Evolutionary conservation across 768 basidiomycete genomes (phyloP).

Genomic region (Tylopilus plumbeoviolaceoides): DNA sequence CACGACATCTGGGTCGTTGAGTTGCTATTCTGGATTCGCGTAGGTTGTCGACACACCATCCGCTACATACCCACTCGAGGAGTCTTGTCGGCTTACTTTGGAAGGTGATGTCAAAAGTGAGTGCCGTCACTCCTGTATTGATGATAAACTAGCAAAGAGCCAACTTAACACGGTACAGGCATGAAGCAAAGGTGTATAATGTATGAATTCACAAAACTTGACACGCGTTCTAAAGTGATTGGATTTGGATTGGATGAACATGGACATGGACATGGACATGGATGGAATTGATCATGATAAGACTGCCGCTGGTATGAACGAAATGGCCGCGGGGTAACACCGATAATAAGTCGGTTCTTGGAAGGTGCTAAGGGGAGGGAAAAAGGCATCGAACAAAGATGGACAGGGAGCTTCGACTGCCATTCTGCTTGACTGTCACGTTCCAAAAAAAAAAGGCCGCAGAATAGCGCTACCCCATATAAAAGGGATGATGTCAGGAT

Average conservation of each 20-base stretch:
- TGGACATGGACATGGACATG: not conserved
- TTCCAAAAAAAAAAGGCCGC: not conserved
- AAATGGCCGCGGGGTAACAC: not conserved
- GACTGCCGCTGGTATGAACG: conserved; percentile 1
- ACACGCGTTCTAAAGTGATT: not conserved
- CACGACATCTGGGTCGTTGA: not conserved
- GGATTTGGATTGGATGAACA: not conserved
- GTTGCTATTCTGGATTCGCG: not conserved
- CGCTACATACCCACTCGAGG: not conserved
- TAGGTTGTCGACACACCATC: not conserved
- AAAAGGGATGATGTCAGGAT: too few species aligned
- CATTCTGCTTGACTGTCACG: not conserved
- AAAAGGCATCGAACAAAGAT: not conserved
- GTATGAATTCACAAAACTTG: not conserved
- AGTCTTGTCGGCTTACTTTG: not conserved
- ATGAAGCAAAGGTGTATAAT: not conserved
- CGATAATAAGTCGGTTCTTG: not conserved
- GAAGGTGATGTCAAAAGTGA: not conserved
- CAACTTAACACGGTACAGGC: not conserved
- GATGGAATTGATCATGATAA: conserved; percentile 1
- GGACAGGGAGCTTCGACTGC: not conserved
- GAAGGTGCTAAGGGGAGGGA: not conserved
- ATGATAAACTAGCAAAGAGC: not conserved
- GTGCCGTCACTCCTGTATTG: not conserved
- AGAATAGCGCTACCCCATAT: not conserved